Percentiles rank a stretch among this genome's conserved stretches.
Evolutionary conservation across 371 early-diverging fungal species (phyloP).

Genomic region (Synchytrium microbalum): DNA sequence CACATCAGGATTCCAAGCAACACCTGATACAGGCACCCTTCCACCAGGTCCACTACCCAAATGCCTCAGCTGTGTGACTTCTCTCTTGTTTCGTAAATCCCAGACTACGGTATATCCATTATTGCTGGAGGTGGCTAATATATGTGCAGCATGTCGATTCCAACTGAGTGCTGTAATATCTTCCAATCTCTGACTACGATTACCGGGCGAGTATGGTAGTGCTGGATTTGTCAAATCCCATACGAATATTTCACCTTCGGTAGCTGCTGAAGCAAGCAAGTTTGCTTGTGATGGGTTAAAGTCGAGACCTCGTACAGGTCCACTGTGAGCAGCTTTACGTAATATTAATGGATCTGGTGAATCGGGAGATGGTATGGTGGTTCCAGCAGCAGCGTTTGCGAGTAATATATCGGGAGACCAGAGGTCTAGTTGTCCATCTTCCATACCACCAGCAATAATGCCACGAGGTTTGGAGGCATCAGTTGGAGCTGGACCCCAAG

Average conservation of each 20-base stretch:
- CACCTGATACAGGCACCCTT: slow-evolving; percentile 57
- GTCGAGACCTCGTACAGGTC: slow-evolving; percentile 84
- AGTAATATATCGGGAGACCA: slow-evolving; percentile 81
- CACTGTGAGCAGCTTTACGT: slow-evolving; percentile 67
- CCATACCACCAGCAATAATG: slow-evolving; percentile 90
- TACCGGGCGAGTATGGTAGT: slow-evolving; percentile 82
- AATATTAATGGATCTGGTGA: slow-evolving; percentile 46
- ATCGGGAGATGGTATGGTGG: slow-evolving; percentile 19
- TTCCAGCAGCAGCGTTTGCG: slow-evolving; percentile 13
- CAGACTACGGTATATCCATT: slow-evolving; percentile 91
- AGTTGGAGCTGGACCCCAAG: slow-evolving; percentile 59
- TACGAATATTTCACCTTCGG: slow-evolving; percentile 85
- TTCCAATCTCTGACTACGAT: slow-evolving; percentile 70
- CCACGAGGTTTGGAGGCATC: slow-evolving; percentile 57
- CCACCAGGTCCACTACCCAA: slow-evolving; percentile 44
- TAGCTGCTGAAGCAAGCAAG: slow-evolving; percentile 83
- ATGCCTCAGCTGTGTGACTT: slow-evolving; percentile 71
- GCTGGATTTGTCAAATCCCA: slow-evolving; percentile 87
- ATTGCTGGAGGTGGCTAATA: slow-evolving; percentile 82
- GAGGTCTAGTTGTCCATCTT: slow-evolving; percentile 82
- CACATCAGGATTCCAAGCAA: slow-evolving; percentile 91
- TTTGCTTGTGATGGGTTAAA: slow-evolving; percentile 83
- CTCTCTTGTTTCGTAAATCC: slow-evolving; percentile 84
- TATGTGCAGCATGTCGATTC: slow-evolving; percentile 91
- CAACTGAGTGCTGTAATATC: slow-evolving; percentile 83